Conservation (phyloP, 352 stramenopile species). For the Elongisporangium senticosum region DNA sequence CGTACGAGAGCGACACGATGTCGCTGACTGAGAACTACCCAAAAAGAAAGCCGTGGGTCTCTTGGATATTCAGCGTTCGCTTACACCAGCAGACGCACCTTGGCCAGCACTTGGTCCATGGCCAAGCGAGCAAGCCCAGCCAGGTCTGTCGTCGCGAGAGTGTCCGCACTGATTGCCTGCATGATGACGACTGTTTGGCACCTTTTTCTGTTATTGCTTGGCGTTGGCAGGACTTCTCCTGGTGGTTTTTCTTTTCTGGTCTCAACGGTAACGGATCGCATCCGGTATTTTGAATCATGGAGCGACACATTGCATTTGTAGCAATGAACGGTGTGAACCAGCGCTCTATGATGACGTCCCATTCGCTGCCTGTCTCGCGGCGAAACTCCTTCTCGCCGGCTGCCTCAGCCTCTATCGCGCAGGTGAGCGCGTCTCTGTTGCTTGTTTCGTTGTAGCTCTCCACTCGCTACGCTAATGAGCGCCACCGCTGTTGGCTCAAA, state of each 20-base stretch:
- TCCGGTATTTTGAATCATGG: neutral
- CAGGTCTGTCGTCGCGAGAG: neutral
- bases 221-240: neutral
- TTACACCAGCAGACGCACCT: neutral
- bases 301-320: neutral
- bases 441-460: neutral
- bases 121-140: neutral
- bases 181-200: neutral
- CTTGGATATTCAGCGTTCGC: neutral
- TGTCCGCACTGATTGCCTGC: neutral
- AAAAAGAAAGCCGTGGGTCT: neutral
- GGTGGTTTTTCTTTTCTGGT: neutral
- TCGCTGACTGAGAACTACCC: constrained; percentile 34
- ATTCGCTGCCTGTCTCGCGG: constrained; percentile 11
- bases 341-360: neutral
- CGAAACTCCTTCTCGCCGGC: constrained; percentile 33
- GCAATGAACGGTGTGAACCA: neutral
- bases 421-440: constrained; percentile 12
- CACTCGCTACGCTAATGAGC: neutral
- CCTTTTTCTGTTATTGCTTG: neutral
- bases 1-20: constrained; percentile 42
- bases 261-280: neutral
- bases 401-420: constrained; percentile 15
- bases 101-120: neutral
- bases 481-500: neutral